Percentiles rank a stretch among this genome's conserved stretches.
Conservation (phyloP, 2,329 filamentous ascomycete species). For the Ophiostoma sp. region DNA sequence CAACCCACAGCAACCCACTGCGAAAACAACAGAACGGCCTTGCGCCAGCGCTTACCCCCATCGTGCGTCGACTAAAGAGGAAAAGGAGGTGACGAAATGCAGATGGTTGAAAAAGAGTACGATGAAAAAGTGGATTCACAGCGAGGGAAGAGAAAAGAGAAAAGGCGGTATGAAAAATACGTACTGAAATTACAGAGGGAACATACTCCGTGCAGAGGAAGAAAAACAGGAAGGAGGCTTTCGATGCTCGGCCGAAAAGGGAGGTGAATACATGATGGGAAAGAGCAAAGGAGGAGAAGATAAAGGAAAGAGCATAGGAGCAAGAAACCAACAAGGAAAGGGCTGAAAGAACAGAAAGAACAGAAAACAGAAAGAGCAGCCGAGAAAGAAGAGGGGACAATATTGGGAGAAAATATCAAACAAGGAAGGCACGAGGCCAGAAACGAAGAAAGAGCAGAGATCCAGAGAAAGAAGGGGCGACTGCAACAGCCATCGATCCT, state of each 20-base stretch:
- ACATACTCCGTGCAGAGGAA: neutral
- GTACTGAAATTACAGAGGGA: neutral
- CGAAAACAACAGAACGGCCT: too few species aligned
- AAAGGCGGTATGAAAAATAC: conserved; percentile 11
- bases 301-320: conserved; percentile 10
- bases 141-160: conserved; percentile 9
- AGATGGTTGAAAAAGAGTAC: neutral
- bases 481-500: neutral
- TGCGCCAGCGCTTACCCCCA: neutral
- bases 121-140: conserved; percentile 11
- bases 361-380: too few species aligned
- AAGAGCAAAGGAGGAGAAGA: neutral
- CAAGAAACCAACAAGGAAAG: too few species aligned
- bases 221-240: conserved; percentile 1
- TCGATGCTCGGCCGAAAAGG: neutral
- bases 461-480: neutral
- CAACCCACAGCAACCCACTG: neutral
- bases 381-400: neutral
- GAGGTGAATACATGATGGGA: neutral
- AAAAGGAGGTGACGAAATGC: neutral
- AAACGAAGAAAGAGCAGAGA: neutral
- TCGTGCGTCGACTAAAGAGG: neutral
- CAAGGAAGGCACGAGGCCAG: conserved; percentile 7
- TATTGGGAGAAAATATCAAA: neutral
- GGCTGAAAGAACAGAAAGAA: too few species aligned